These are phyloP conservation scores for Phytopythium helicoides DNA, from an alignment of 352 stramenopile species.

Conservation along the genomic window DNA sequence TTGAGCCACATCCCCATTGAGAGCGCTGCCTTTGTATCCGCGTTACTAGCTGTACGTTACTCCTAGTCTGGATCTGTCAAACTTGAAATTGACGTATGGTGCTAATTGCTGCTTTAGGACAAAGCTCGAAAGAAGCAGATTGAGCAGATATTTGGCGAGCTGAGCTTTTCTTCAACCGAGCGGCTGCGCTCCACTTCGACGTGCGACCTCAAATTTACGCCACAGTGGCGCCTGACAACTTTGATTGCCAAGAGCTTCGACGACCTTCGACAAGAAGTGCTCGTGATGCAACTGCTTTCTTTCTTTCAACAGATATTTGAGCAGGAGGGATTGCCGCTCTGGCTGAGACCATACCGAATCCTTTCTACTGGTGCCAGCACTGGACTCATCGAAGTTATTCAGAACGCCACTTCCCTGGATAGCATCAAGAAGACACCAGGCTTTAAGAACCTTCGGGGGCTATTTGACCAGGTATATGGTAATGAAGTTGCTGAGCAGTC, in stretches of 20 bases:
- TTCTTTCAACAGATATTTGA: conserved; percentile 94
- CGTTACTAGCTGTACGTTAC: conserved; percentile 22
- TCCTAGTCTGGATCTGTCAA: background rate
- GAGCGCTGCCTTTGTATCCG: conserved; percentile 20
- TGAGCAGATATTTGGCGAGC: conserved; percentile 70
- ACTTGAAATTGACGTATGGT: background rate
- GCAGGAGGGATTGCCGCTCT: conserved; percentile 88
- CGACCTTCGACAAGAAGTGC: conserved; percentile 96
- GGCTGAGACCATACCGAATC: conserved; percentile 95
- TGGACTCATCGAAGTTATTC: conserved; percentile 95
- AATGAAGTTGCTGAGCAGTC: conserved; percentile 37
- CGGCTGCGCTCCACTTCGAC: conserved; percentile 30
- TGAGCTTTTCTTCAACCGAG: conserved; percentile 43
- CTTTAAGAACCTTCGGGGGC: conserved; percentile 85
- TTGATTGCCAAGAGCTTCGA: conserved; percentile 98
- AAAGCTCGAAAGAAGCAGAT: conserved; percentile 42
- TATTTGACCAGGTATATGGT: conserved; percentile 95
- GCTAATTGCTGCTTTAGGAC: conserved; percentile 14
- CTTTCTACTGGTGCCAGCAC: conserved; percentile 93
- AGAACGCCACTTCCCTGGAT: conserved; percentile 96
- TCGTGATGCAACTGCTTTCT: conserved; percentile 97
- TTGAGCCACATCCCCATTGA: background rate
- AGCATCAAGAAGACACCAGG: conserved; percentile 91
- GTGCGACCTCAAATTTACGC: conserved; percentile 6
- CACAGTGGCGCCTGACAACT: conserved; percentile 48